phyloP scores from a whole-genome alignment of 257 asterid genomes.

The Solanum sparsipilum region DNA sequence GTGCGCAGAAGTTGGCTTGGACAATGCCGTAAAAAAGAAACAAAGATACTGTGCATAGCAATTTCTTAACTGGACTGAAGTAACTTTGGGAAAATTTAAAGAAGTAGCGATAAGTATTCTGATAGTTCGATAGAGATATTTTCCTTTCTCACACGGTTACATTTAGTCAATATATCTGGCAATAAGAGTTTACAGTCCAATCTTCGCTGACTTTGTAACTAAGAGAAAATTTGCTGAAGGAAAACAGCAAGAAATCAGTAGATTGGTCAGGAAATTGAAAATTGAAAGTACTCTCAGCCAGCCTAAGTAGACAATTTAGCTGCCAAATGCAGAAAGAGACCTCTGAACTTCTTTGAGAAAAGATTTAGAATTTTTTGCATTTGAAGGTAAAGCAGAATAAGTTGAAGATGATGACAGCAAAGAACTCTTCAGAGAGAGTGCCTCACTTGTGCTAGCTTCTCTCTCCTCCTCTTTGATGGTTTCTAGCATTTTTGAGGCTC shows the following conservation, averaged over 20 bases:
- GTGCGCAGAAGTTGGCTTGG: neutral
- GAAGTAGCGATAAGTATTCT: neutral
- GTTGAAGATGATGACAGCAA: neutral
- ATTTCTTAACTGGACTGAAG: neutral
- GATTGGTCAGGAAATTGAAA: neutral
- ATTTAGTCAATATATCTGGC: neutral
- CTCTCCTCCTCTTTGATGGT: constrained; percentile 17
- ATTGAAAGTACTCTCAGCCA: neutral
- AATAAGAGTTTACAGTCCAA: neutral
- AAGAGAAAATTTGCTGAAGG: neutral
- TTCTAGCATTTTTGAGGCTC: constrained; percentile 49
- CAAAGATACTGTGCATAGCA: neutral
- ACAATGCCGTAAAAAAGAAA: neutral
- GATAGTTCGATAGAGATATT: neutral
- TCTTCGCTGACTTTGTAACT: neutral
- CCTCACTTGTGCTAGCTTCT: constrained; percentile 12
- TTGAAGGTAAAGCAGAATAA: neutral
- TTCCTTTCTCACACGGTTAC: neutral
- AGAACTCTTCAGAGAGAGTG: neutral
- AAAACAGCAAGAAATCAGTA: neutral
- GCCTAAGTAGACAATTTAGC: neutral
- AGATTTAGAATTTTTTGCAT: neutral
- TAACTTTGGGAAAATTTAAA: neutral
- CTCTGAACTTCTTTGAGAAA: constrained; percentile 8
- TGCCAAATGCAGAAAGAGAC: constrained; percentile 6